A percentile compares a stretch with the other conserved stretches of the same genome.
Conservation (phyloP, 2,329 filamentous ascomycete species). For the Pseudogymnoascus sp. region DNA sequence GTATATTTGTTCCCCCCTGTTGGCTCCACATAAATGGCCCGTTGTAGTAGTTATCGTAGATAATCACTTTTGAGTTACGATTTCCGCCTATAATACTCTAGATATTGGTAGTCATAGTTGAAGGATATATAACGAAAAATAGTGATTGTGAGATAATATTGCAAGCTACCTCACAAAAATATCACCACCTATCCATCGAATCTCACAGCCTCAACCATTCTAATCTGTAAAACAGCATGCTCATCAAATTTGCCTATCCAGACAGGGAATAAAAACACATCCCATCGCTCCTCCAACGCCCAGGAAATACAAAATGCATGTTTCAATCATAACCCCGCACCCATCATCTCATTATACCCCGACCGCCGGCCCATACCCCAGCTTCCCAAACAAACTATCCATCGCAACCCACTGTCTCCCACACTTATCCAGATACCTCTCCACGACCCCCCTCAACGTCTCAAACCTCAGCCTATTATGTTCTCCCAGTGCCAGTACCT, state of each 20-base stretch:
- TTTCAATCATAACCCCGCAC: neutral
- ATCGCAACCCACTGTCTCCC: slow-evolving; percentile 90
- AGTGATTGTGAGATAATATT: neutral
- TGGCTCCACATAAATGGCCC: slow-evolving; percentile 1
- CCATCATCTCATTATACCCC: slow-evolving; percentile 8
- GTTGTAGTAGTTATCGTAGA: neutral
- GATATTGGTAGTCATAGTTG: neutral
- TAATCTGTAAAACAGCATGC: neutral
- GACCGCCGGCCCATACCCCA: slow-evolving; percentile 39
- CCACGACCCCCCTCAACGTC: slow-evolving; percentile 68
- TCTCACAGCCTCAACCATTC: neutral
- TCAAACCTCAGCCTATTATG: slow-evolving; percentile 74
- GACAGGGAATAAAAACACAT: neutral
- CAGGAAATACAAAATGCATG: neutral
- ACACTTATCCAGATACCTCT: slow-evolving; percentile 80
- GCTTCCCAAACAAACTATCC: slow-evolving; percentile 72
- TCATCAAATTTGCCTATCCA: slow-evolving; percentile 2
- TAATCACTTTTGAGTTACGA: neutral
- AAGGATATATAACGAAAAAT: neutral
- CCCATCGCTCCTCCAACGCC: slow-evolving; percentile 7
- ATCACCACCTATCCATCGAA: neutral
- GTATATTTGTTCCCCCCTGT: neutral
- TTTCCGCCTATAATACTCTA: neutral
- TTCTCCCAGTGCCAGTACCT: slow-evolving; percentile 62
- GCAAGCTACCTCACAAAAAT: neutral